Evolutionary conservation across 139 green algal species (phyloP).

Genomic region (Chlamydomonas sp.): DNA sequence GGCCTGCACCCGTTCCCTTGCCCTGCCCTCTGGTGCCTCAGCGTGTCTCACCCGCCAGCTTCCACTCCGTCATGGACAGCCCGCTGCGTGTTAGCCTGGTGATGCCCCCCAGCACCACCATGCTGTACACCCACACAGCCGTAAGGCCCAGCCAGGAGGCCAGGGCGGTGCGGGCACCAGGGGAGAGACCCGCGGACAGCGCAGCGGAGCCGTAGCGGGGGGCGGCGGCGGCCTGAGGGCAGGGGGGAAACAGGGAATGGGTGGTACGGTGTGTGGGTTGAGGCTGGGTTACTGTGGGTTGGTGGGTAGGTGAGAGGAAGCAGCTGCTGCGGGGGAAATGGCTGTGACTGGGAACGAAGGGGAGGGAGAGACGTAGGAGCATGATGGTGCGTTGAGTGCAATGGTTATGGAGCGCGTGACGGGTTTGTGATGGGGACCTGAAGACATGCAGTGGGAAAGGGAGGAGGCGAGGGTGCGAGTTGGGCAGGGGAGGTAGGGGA

Average conservation of each 20-base stretch:
- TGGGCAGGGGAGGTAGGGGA: too few species aligned
- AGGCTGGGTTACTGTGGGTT: too few species aligned
- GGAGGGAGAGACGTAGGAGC: too few species aligned
- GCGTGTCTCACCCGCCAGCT: constrained; percentile 87
- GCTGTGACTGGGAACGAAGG: too few species aligned
- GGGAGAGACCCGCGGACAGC: constrained; percentile 32
- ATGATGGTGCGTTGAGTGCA: too few species aligned
- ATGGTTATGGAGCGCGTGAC: too few species aligned
- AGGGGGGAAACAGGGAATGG: neutral
- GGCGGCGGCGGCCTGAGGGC: neutral
- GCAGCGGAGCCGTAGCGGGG: constrained; percentile 1
- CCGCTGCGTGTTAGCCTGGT: constrained; percentile 96
- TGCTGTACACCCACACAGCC: constrained; percentile 90
- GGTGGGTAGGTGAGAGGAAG: too few species aligned
- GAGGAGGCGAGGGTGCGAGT: too few species aligned
- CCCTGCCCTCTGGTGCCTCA: too few species aligned
- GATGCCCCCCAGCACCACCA: constrained; percentile 97
- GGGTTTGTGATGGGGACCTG: too few species aligned
- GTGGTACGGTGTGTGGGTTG: neutral
- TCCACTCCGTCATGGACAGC: constrained; percentile 99
- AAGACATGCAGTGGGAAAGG: too few species aligned
- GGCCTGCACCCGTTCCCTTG: neutral
- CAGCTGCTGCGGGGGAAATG: too few species aligned
- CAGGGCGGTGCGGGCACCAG: neutral
- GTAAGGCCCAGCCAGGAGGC: constrained; percentile 84